Evolutionary conservation across 2,329 filamentous ascomycete species (phyloP).

Genomic region (Scolecobasidium constrictum): DNA sequence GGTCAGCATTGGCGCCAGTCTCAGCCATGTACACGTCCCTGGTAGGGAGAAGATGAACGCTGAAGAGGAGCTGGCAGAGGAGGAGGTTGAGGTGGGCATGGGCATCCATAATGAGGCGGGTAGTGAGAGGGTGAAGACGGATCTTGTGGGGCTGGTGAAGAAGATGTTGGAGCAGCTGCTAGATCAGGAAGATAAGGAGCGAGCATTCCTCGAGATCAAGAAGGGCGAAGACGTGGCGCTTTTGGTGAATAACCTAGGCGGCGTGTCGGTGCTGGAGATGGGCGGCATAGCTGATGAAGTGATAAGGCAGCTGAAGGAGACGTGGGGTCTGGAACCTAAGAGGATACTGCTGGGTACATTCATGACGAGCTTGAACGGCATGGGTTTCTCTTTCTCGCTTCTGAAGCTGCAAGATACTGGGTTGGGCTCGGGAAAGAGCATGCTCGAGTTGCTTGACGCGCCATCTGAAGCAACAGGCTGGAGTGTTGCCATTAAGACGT

Average conservation of each 20-base stretch:
- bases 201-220: constrained; percentile 56
- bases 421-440: constrained; percentile 43
- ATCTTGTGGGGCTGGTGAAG: constrained; percentile 34
- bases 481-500: constrained; percentile 47
- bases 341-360: constrained; percentile 56
- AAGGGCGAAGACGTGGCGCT: constrained; percentile 53
- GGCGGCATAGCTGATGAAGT: constrained; percentile 62
- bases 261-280: constrained; percentile 61
- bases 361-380: constrained; percentile 61
- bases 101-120: constrained; percentile 32
- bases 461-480: constrained; percentile 58
- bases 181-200: constrained; percentile 52
- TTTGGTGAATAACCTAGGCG: constrained; percentile 65
- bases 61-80: constrained; percentile 46
- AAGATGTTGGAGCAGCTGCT: constrained; percentile 57
- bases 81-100: constrained; percentile 60
- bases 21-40: constrained; percentile 89
- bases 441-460: constrained; percentile 59
- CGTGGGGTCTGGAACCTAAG: constrained; percentile 49
- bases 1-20: constrained; percentile 73
- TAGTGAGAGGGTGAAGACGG: constrained; percentile 28
- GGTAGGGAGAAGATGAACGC: constrained; percentile 51
- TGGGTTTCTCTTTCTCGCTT: constrained; percentile 60
- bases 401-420: constrained; percentile 53
- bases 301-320: constrained; percentile 45